Conservation (phyloP, 495 filamentous ascomycete species). For the Aspergillus nanangensis region DNA sequence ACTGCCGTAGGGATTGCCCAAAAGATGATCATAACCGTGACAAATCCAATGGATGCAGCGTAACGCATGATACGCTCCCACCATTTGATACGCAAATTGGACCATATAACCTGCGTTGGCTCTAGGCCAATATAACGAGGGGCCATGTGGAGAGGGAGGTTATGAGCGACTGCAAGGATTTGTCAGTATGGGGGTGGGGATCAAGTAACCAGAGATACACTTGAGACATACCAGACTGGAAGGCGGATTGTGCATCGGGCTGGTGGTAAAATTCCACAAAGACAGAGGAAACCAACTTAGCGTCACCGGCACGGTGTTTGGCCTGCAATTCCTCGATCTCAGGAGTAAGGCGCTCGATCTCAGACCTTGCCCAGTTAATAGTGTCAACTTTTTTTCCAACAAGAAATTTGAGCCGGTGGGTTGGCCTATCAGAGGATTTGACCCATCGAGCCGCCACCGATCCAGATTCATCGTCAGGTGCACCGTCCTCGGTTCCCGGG, state of each 20-base stretch:
- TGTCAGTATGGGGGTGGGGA: too few relatives aligned
- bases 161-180: slow-evolving; percentile 74
- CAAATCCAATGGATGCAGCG: slow-evolving; percentile 63
- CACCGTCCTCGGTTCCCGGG: slow-evolving; percentile 37
- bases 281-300: slow-evolving; percentile 50
- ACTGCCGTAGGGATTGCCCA: slow-evolving; percentile 86
- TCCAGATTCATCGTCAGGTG: slow-evolving; percentile 61
- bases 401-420: slow-evolving; percentile 72
- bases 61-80: slow-evolving; percentile 75
- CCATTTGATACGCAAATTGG: slow-evolving; percentile 81
- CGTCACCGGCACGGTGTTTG: slow-evolving; percentile 65
- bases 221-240: slow-evolving; percentile 48
- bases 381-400: slow-evolving; percentile 85
- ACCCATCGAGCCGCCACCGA: slow-evolving; percentile 78
- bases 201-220: too few relatives aligned
- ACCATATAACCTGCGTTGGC: slow-evolving; percentile 86
- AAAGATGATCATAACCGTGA: slow-evolving; percentile 81
- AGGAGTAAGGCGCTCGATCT: slow-evolving; percentile 78
- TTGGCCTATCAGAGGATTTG: slow-evolving; percentile 74
- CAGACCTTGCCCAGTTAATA: slow-evolving; percentile 80
- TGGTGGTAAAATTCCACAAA: slow-evolving; percentile 88
- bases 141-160: slow-evolving; percentile 88
- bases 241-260: slow-evolving; percentile 79
- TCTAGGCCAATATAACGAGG: slow-evolving; percentile 83
- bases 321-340: slow-evolving; percentile 72